Evolutionary conservation across 1,139 yeast genomes (phyloP).

Genomic region (Pichia sp.): DNA sequence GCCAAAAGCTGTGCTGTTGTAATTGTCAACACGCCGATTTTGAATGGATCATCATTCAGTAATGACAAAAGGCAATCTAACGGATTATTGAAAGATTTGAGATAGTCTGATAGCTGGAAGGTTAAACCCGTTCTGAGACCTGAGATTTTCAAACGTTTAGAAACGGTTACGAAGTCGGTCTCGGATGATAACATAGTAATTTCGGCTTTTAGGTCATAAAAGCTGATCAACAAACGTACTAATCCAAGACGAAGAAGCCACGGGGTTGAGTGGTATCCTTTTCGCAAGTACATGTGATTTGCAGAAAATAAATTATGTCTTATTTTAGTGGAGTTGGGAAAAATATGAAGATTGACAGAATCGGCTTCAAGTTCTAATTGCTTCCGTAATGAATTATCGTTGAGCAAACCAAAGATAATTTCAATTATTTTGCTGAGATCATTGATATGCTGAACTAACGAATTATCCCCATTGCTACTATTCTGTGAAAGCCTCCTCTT

Average conservation of each 20-base stretch:
- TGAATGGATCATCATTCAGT: slow-evolving; percentile 8
- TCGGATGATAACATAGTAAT: background rate
- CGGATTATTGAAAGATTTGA: slow-evolving; percentile 10
- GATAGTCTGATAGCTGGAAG: slow-evolving; percentile 10
- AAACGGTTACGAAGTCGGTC: background rate
- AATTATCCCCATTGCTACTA: background rate
- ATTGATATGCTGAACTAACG: background rate
- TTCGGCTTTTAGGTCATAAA: slow-evolving; percentile 26
- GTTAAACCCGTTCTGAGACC: background rate
- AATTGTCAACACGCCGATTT: background rate
- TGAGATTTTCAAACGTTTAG: slow-evolving; percentile 8
- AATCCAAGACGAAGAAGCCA: slow-evolving; percentile 39
- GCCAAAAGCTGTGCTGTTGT: slow-evolving; percentile 15
- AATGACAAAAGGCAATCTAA: slow-evolving; percentile 13
- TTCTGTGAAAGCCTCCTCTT: background rate
- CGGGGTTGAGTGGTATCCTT: slow-evolving; percentile 27
- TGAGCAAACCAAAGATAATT: slow-evolving; percentile 19
- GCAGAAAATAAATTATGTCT: slow-evolving; percentile 34
- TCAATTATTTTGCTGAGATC: slow-evolving; percentile 20
- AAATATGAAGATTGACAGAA: slow-evolving; percentile 28
- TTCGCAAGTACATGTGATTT: slow-evolving; percentile 30
- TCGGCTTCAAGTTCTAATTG: slow-evolving; percentile 26
- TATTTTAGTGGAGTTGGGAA: slow-evolving; percentile 9
- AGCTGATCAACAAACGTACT: slow-evolving; percentile 32
- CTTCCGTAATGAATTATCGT: slow-evolving; percentile 20